Percentiles rank a stretch among this genome's conserved stretches.
Evolutionary conservation across 106 monocot genomes (phyloP).

Genomic region (Gastrodia elata): DNA sequence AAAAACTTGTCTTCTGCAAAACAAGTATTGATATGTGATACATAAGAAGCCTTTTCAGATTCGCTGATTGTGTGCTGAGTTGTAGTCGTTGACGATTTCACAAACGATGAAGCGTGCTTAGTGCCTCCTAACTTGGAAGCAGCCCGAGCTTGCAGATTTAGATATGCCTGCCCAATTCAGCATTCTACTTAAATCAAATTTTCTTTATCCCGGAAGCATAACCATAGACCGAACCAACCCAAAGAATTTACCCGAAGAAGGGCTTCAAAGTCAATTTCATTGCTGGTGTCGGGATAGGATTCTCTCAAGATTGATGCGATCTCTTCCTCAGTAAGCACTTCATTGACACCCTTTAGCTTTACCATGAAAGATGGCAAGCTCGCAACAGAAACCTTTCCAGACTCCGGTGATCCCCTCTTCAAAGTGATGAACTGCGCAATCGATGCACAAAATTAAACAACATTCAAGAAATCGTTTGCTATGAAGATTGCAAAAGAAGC

Average conservation of each 20-base stretch:
- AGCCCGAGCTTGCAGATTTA: conserved; percentile 49
- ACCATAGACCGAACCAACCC: neutral
- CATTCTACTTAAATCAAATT: neutral
- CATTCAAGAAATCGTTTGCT: neutral
- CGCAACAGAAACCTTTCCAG: conserved; percentile 4
- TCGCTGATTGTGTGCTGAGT: conserved; percentile 69
- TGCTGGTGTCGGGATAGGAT: conserved; percentile 10
- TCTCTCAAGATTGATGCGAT: conserved; percentile 10
- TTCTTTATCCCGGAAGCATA: neutral
- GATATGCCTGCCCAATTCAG: conserved; percentile 32
- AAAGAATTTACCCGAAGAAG: conserved; percentile 13
- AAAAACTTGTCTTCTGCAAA: conserved; percentile 59
- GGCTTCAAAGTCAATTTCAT: conserved; percentile 18
- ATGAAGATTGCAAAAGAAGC: neutral
- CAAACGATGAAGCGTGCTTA: conserved; percentile 50
- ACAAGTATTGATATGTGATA: conserved; percentile 62
- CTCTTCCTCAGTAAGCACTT: conserved; percentile 16
- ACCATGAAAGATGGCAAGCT: conserved; percentile 16
- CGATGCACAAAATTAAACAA: neutral
- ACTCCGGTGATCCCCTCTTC: conserved; percentile 8
- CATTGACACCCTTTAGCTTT: conserved; percentile 15
- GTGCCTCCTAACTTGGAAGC: conserved; percentile 32
- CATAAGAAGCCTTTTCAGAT: conserved; percentile 84
- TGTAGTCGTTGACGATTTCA: conserved; percentile 67
- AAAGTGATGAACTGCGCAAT: conserved; percentile 9